phyloP scores from a whole-genome alignment of 1,284 basidiomycete genomes.

The Papiliotrema fonsecae region DNA sequence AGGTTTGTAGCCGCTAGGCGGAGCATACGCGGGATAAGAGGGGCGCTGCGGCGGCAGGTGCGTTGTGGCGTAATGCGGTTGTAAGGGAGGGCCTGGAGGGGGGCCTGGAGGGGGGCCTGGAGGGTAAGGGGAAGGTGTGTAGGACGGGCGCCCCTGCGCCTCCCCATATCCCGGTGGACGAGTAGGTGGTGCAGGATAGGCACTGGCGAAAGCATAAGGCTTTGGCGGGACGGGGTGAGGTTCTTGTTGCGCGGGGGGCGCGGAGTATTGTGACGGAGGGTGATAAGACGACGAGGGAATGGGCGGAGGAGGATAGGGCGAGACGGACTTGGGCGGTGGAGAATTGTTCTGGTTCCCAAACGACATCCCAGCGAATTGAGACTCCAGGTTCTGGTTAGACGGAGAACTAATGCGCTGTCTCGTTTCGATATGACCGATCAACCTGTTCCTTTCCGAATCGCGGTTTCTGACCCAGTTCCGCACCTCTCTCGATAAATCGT shows the following conservation, averaged over 20 bases:
- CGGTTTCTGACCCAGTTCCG: conserved; percentile 62
- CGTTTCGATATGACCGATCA: conserved; percentile 67
- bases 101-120: too few species aligned
- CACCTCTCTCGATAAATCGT: conserved; percentile 59
- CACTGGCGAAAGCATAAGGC: too few species aligned
- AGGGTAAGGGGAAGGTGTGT: too few species aligned
- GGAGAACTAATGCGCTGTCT: conserved; percentile 21
- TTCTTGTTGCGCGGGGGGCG: conserved; percentile 21
- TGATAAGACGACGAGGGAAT: conserved; percentile 34
- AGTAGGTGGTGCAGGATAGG: too few species aligned
- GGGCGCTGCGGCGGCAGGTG: too few species aligned
- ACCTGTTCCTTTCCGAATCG: conserved; percentile 63
- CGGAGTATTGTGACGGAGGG: conserved; percentile 35
- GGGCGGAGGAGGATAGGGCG: conserved; percentile 35
- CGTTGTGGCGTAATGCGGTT: too few species aligned
- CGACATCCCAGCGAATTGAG: conserved; percentile 6
- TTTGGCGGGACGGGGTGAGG: conserved; percentile 27
- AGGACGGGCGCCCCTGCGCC: too few species aligned
- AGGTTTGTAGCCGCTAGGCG: background rate
- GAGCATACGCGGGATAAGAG: conserved; percentile 9
- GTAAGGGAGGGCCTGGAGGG: too few species aligned
- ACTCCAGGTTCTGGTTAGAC: background rate
- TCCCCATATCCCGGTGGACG: too few species aligned
- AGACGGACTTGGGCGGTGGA: conserved; percentile 14
- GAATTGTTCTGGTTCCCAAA: conserved; percentile 9